phyloP scores from a whole-genome alignment of 2,329 filamentous ascomycete genomes.

The Diaporthe longicolla region DNA sequence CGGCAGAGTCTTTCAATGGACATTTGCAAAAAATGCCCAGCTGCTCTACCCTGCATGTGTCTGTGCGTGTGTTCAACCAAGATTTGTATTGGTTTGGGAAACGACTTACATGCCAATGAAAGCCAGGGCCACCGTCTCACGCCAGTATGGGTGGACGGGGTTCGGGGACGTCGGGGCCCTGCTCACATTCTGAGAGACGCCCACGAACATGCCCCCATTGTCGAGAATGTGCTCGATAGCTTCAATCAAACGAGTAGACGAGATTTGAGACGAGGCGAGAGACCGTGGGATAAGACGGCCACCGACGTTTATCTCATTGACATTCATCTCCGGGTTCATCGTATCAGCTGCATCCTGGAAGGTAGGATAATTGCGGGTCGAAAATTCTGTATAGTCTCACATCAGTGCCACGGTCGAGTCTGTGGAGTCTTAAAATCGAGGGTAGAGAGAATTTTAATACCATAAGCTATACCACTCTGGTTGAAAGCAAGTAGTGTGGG shows the following conservation, averaged over 20 bases:
- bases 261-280: not conserved
- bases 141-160: slow-evolving; percentile 26
- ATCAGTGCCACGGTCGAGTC: not conserved
- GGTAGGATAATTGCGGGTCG: not conserved
- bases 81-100: too few species aligned
- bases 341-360: slow-evolving; percentile 9
- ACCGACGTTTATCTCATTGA: slow-evolving; percentile 21
- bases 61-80: not conserved
- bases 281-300: slow-evolving; percentile 26
- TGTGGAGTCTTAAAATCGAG: not conserved
- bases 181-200: slow-evolving; percentile 7
- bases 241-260: not conserved
- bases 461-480: slow-evolving; percentile 10
- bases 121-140: slow-evolving; percentile 16
- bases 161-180: slow-evolving; percentile 3
- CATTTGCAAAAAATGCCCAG: not conserved
- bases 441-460: not conserved
- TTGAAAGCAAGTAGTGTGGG: slow-evolving; percentile 2
- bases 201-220: slow-evolving; percentile 7
- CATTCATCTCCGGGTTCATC: slow-evolving; percentile 18
- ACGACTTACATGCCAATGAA: slow-evolving; percentile 10
- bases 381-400: not conserved
- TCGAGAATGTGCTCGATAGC: not conserved
- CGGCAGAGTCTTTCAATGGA: too few species aligned
- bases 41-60: not conserved